Conservation (phyloP, 2,329 filamentous ascomycete genomes). For the Rutstroemia sp. region DNA sequence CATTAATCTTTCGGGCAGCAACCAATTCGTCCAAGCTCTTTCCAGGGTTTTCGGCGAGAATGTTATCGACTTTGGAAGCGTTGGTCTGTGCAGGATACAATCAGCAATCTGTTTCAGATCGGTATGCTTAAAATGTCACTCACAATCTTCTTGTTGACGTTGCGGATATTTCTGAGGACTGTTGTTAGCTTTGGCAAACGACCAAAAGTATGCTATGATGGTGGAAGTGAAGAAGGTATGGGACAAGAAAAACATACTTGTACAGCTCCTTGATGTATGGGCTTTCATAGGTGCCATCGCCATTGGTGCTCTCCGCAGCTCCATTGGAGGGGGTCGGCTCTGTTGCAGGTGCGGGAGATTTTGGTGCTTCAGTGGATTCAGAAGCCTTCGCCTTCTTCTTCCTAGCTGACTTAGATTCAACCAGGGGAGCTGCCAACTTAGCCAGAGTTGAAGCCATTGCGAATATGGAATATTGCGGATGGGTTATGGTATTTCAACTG, state of each 20-base stretch:
- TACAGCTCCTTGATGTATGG: conserved; percentile 81
- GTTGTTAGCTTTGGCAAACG: conserved; percentile 6
- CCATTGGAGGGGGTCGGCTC: conserved; percentile 44
- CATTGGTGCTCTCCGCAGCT: conserved; percentile 29
- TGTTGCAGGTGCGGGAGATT: conserved; percentile 44
- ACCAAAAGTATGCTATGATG: neutral
- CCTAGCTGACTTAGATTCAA: conserved; percentile 58
- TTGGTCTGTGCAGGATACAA: conserved; percentile 44
- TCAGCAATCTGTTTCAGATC: conserved; percentile 13
- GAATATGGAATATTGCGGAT: conserved; percentile 26
- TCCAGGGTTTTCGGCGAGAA: conserved; percentile 61
- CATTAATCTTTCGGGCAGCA: conserved; percentile 64
- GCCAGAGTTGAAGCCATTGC: conserved; percentile 58
- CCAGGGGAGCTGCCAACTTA: conserved; percentile 54
- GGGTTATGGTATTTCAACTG: conserved; percentile 25
- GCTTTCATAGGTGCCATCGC: conserved; percentile 59
- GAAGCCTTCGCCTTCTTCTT: conserved; percentile 59
- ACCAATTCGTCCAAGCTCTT: conserved; percentile 70
- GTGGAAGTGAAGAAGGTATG: conserved; percentile 3
- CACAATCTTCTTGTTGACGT: conserved; percentile 91
- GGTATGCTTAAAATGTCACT: conserved; percentile 31
- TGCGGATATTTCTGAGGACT: conserved; percentile 71
- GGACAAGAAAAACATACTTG: conserved; percentile 55
- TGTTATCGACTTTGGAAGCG: conserved; percentile 62
- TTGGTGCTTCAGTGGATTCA: conserved; percentile 34